Evolutionary conservation across 345 rosid species (phyloP).

Genomic region (Eucalyptus viminalis): DNA sequence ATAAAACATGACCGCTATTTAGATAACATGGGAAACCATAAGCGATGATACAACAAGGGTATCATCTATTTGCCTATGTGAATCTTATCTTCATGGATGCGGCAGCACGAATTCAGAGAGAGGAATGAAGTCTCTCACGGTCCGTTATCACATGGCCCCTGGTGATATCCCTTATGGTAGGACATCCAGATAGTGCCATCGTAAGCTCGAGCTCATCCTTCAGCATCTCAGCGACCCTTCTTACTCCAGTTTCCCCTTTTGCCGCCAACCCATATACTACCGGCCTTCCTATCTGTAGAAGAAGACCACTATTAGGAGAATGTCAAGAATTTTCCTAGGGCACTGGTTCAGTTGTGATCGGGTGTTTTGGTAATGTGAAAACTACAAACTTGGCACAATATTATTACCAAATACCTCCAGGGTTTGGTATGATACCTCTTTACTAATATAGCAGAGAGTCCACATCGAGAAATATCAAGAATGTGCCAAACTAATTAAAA

Average conservation of each 20-base stretch:
- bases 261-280: slow-evolving; percentile 62
- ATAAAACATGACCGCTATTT: neutral
- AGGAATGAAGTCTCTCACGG: slow-evolving; percentile 28
- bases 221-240: slow-evolving; percentile 50
- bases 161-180: slow-evolving; percentile 39
- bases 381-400: neutral
- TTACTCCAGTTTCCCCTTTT: slow-evolving; percentile 63
- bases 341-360: neutral
- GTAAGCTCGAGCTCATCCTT: slow-evolving; percentile 67
- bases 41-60: neutral
- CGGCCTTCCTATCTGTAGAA: slow-evolving; percentile 83
- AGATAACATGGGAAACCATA: neutral
- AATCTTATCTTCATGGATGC: neutral
- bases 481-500: neutral
- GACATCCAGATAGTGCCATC: slow-evolving; percentile 78
- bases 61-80: neutral
- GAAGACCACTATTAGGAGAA: neutral
- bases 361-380: neutral
- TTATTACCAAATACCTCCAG: neutral
- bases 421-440: neutral
- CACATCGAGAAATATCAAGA: neutral
- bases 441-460: neutral
- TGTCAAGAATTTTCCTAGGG: neutral
- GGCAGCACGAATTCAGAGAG: slow-evolving; percentile 10
- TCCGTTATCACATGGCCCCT: slow-evolving; percentile 46